phyloP scores from a whole-genome alignment of 805 yeast species.

The Cyberlindnera mrakii region DNA sequence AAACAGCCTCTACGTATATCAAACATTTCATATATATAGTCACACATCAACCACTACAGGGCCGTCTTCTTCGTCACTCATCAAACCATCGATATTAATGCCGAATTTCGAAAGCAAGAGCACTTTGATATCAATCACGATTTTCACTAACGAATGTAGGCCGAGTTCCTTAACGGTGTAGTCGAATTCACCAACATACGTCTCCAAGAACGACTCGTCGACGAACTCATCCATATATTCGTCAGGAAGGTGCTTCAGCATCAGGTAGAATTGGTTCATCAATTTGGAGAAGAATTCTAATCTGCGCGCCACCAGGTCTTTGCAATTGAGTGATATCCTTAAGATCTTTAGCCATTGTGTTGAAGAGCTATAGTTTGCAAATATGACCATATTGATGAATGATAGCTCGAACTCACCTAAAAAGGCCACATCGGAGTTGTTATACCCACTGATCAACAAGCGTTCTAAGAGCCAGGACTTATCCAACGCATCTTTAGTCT shows the following conservation, averaged over 20 bases:
- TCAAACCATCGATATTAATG: conserved; percentile 11
- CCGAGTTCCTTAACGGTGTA: conserved; percentile 21
- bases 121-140: conserved; percentile 9
- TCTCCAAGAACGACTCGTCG: conserved; percentile 15
- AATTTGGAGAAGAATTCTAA: conserved; percentile 27
- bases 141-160: conserved; percentile 13
- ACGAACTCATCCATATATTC: conserved; percentile 36
- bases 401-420: conserved; percentile 51
- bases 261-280: conserved; percentile 27
- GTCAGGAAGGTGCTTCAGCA: conserved; percentile 35
- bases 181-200: conserved; percentile 18
- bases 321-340: conserved; percentile 35
- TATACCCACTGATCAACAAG: conserved; percentile 23
- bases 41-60: conserved; percentile 20
- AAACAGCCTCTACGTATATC: too few relatives aligned
- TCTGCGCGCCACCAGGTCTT: conserved; percentile 22
- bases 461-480: conserved; percentile 52
- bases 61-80: conserved; percentile 22
- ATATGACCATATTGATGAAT: conserved; percentile 40
- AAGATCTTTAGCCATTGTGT: conserved; percentile 57
- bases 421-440: conserved; percentile 25
- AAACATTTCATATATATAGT: neutral
- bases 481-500: conserved; percentile 51
- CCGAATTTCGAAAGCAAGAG: conserved; percentile 13
- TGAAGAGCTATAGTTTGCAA: conserved; percentile 60